Base-by-base conservation (phyloP, 2,329 filamentous ascomycete species). In the Seiridium cupressi region DNA sequence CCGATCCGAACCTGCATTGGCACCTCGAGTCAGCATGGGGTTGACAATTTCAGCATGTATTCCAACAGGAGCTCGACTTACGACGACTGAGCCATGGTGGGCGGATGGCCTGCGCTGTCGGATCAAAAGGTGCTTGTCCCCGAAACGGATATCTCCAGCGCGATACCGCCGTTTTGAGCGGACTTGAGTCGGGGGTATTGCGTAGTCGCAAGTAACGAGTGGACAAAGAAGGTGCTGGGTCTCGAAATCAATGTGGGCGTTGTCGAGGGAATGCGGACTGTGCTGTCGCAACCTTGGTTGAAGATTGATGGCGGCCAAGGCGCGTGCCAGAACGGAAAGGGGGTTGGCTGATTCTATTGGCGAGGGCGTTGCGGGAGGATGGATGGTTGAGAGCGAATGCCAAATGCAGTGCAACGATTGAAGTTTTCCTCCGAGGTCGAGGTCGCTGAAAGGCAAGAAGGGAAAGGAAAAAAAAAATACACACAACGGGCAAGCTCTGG, bases 1-100 rank as follows among this genome's bases (percentile, higher is more conserved):
- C 87, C 69, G 84, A 84, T 69, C 86, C 84, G 72, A 94, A 76
- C 70, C 89, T 89, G 66, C 47, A 66, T 13, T 36, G 7, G 42
- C 9, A 26, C 18, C 10, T 31, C 18, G 6, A 44, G 34, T 58
- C 44, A 58, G 46, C 36, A 51, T 40, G 13, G 42, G n/a, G 35
- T 36, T 7, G 13, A 53, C 10, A 36, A 35, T 13, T 11, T 13
- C n/a, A 51, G 7, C 9, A 4, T 55, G 26, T 35, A 11, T 44
- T 11, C 36, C 4, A 10, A 44, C n/a, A 13, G 38, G n/a, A 31
- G 53, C 34, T 48, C 11, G 10, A 65, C 65, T 55, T 61, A 67
- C 65, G 61, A 67, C 65, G 61, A 60, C 32, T 60, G 48, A 36
- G 61, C 57, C 65, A 67, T 67, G 57, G 42, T 59, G 58, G 61